Conservation (phyloP, 345 rosid genomes). For the Salix suchowensis region DNA sequence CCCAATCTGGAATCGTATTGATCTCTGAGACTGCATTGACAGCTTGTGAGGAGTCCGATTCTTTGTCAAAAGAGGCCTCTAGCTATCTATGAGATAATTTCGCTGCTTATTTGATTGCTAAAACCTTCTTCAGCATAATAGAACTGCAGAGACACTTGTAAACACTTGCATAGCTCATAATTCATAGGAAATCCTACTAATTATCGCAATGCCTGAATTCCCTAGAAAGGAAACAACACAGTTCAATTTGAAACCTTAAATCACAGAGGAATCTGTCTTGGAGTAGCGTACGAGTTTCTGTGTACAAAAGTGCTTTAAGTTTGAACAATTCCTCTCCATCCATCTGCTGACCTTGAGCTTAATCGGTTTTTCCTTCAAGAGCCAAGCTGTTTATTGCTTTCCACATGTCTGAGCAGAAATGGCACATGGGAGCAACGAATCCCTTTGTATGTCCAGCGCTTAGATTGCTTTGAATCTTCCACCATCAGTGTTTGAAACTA, state of each 20-base stretch:
- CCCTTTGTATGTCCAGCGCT: no score
- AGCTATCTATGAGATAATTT: not conserved
- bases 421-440: no score
- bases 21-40: not conserved
- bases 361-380: no score
- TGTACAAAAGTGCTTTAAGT: no score
- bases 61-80: not conserved
- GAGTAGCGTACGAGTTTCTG: no score
- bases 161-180: not conserved
- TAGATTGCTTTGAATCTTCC: no score
- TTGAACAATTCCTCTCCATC: no score
- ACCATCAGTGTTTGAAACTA: no score
- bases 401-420: no score
- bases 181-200: not conserved
- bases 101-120: not conserved
- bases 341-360: no score
- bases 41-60: not conserved
- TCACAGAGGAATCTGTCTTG: not conserved
- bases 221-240: not conserved
- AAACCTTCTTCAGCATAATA: not conserved
- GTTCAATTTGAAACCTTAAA: not conserved
- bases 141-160: not conserved
- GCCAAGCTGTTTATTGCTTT: no score
- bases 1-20: not conserved
- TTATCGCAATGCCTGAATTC: not conserved